A percentile compares a stretch with the other conserved stretches of the same genome.
These are phyloP conservation scores for Fusarium mangiferae DNA, from an alignment of 2,329 filamentous ascomycete species.

Conservation along the genomic window DNA sequence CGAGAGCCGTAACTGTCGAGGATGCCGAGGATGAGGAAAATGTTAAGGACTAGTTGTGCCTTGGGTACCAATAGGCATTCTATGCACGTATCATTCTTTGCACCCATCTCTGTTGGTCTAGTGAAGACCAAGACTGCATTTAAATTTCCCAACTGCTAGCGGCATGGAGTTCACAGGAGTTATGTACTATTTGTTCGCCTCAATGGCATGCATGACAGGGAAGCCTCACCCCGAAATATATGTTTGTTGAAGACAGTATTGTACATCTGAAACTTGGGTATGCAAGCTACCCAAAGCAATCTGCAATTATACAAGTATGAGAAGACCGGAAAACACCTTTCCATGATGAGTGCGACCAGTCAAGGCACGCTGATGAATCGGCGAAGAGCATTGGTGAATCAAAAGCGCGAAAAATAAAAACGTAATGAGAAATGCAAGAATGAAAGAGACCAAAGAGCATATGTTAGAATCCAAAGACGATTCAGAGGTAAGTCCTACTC, in stretches of 20 bases:
- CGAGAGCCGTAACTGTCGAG: conserved; percentile 56
- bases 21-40: conserved; percentile 36
- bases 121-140: conserved; percentile 9
- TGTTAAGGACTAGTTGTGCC: conserved; percentile 15
- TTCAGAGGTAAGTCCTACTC: conserved; percentile 17
- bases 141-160: conserved; percentile 14
- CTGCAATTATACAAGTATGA: conserved; percentile 5
- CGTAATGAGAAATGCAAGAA: neutral
- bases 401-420: conserved; percentile 3
- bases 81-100: neutral
- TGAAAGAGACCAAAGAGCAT: neutral
- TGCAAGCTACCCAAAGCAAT: conserved; percentile 14
- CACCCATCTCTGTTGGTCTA: neutral
- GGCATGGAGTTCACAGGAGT: conserved; percentile 23
- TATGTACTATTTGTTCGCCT: neutral
- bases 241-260: conserved; percentile 8
- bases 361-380: conserved; percentile 11
- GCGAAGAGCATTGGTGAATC: neutral
- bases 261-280: conserved; percentile 18
- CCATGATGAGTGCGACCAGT: conserved; percentile 19
- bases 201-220: neutral
- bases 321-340: conserved; percentile 21
- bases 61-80: neutral
- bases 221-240: conserved; percentile 6
- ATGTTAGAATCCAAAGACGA: conserved; percentile 7